phyloP scores from a whole-genome alignment of 345 rosid species.

The Trapa incisa region DNA sequence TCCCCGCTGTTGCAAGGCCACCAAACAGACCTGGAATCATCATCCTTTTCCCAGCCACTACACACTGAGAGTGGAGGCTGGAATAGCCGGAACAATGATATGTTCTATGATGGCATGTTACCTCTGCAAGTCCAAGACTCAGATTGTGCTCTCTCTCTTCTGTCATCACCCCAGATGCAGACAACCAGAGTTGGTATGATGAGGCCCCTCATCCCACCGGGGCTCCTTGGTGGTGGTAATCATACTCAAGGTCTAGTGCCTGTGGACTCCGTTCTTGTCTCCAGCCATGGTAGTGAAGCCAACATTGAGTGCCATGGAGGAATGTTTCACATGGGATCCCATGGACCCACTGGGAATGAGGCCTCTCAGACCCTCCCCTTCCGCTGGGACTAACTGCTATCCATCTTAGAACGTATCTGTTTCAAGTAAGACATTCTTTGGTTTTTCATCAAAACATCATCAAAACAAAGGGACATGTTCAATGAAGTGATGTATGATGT shows the following conservation, averaged over 20 bases:
- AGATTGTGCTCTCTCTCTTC: conserved; percentile 93
- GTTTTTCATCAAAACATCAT: background rate
- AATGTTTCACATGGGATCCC: conserved; percentile 25
- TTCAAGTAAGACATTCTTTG: background rate
- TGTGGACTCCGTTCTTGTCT: conserved; percentile 28
- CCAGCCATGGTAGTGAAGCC: conserved; percentile 16
- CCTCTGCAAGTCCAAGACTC: conserved; percentile 32
- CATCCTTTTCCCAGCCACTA: conserved; percentile 23
- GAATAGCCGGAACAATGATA: conserved; percentile 21
- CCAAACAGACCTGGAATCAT: conserved; percentile 17
- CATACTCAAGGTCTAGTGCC: conserved; percentile 13
- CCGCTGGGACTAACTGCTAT: conserved; percentile 38
- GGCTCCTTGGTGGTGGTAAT: conserved; percentile 3
- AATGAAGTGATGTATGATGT: background rate
- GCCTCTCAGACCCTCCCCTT: conserved; percentile 46
- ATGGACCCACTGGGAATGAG: conserved; percentile 28
- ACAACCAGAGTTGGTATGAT: conserved; percentile 19
- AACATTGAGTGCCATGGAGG: conserved; percentile 22
- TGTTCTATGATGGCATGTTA: conserved; percentile 34
- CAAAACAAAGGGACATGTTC: background rate
- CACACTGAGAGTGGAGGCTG: conserved; percentile 16
- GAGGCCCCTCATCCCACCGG: conserved; percentile 15
- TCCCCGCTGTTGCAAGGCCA: conserved; percentile 35
- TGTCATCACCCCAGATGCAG: conserved; percentile 45
- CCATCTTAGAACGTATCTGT: background rate